phyloP scores from a whole-genome alignment of 805 yeast species.

The Isabelozyma heimii region DNA sequence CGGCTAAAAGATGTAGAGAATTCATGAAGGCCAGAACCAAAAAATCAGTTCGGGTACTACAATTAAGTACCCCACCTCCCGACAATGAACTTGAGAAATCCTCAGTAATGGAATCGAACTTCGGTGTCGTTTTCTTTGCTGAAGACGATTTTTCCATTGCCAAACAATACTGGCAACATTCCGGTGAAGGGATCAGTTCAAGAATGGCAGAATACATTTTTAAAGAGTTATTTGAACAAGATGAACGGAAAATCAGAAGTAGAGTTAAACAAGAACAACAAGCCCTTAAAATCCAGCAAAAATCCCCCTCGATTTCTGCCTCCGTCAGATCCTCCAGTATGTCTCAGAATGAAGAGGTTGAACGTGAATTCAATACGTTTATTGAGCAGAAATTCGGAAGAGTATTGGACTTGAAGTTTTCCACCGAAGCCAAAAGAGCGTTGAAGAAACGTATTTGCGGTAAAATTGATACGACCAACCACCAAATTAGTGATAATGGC shows the following conservation, averaged over 20 bases:
- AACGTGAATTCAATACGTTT: conserved; percentile 59
- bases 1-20: conserved; percentile 83
- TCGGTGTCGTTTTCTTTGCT: conserved; percentile 80
- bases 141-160: conserved; percentile 57
- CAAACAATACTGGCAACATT: conserved; percentile 92
- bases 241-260: conserved; percentile 6
- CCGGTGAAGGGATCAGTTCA: conserved; percentile 96
- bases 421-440: conserved; percentile 71
- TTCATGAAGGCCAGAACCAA: conserved; percentile 53
- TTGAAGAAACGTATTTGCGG: conserved; percentile 74
- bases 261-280: conserved; percentile 33
- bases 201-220: conserved; percentile 82
- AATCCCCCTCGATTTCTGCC: conserved; percentile 31
- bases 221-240: conserved; percentile 47
- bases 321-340: conserved; percentile 19
- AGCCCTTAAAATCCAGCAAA: conserved; percentile 27
- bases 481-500: conserved; percentile 24
- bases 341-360: conserved; percentile 27
- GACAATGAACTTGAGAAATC: conserved; percentile 55
- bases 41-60: conserved; percentile 56
- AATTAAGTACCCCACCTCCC: conserved; percentile 71
- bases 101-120: conserved; percentile 59
- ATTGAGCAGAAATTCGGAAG: conserved; percentile 92
- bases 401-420: conserved; percentile 74
- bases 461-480: conserved; percentile 45